These are phyloP conservation scores for Quercus tomentella DNA, from an alignment of 331 rosid genomes.

Conservation along the genomic window DNA sequence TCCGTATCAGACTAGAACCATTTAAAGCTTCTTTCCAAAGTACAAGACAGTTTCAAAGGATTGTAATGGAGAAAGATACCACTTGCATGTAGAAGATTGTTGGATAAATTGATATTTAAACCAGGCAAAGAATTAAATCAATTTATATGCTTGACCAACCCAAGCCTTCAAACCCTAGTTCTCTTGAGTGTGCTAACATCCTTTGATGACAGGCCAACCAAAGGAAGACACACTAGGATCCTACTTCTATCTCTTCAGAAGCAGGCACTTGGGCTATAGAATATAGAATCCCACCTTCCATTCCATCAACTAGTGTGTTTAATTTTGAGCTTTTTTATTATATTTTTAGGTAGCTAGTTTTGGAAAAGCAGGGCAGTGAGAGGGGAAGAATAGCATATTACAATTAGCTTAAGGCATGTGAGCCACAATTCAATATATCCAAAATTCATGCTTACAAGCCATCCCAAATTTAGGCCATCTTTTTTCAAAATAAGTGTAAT, in stretches of 20 bases:
- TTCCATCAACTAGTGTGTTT: neutral
- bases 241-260: conserved; percentile 13
- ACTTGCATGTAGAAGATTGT: neutral
- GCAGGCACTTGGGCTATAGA: conserved; percentile 2
- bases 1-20: neutral
- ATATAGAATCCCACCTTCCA: neutral
- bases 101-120: too few relatives aligned
- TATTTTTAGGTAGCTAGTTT: neutral
- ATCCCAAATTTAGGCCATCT: too few relatives aligned
- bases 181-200: neutral
- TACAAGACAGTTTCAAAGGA: neutral
- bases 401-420: too few relatives aligned
- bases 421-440: too few relatives aligned
- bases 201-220: neutral
- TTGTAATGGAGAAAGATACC: neutral
- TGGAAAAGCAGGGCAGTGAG: too few relatives aligned
- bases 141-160: too few relatives aligned
- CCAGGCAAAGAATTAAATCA: neutral
- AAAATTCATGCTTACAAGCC: too few relatives aligned
- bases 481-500: too few relatives aligned
- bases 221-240: neutral
- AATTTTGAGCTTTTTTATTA: neutral
- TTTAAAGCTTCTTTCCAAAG: neutral
- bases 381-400: too few relatives aligned
- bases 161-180: too few relatives aligned